Evolutionary conservation across 176 grass and related monocot species (phyloP).

Genomic region (Dendrocalamus sinicus): DNA sequence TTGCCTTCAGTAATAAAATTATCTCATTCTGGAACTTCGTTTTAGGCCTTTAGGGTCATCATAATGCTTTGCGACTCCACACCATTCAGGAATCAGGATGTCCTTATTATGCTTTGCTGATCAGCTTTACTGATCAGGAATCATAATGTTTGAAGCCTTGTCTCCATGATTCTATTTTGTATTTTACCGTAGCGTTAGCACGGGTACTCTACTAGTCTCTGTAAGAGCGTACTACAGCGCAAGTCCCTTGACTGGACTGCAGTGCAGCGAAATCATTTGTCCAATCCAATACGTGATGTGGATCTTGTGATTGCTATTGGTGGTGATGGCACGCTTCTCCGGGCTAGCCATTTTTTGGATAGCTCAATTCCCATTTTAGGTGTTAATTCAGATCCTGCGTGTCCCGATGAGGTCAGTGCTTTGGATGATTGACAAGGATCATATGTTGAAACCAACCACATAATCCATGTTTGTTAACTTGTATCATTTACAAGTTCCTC

Average conservation of each 20-base stretch:
- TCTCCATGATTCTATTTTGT: too few relatives aligned
- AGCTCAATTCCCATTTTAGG: constrained; percentile 78
- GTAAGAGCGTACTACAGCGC: constrained; percentile 54
- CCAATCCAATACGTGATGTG: constrained; percentile 61
- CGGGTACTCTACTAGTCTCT: too few relatives aligned
- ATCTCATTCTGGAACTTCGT: too few relatives aligned
- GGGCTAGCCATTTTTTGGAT: constrained; percentile 81
- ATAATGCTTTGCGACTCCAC: too few relatives aligned
- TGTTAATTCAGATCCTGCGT: constrained; percentile 92
- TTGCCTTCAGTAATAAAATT: too few relatives aligned
- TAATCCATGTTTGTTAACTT: neutral
- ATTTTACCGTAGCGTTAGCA: too few relatives aligned
- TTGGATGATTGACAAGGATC: neutral
- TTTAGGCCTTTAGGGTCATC: too few relatives aligned
- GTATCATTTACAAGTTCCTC: constrained; percentile 5
- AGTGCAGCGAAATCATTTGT: constrained; percentile 66
- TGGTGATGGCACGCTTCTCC: constrained; percentile 86
- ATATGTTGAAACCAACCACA: neutral
- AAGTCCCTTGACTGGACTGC: constrained; percentile 63
- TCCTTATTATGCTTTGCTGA: too few relatives aligned
- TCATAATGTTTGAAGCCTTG: too few relatives aligned
- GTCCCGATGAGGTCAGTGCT: constrained; percentile 62
- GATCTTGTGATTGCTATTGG: constrained; percentile 90
- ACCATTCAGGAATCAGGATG: too few relatives aligned
- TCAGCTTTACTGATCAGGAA: too few relatives aligned